Evolutionary conservation across 768 basidiomycete genomes (phyloP).

Genomic region (Gloeostereum incarnatum): DNA sequence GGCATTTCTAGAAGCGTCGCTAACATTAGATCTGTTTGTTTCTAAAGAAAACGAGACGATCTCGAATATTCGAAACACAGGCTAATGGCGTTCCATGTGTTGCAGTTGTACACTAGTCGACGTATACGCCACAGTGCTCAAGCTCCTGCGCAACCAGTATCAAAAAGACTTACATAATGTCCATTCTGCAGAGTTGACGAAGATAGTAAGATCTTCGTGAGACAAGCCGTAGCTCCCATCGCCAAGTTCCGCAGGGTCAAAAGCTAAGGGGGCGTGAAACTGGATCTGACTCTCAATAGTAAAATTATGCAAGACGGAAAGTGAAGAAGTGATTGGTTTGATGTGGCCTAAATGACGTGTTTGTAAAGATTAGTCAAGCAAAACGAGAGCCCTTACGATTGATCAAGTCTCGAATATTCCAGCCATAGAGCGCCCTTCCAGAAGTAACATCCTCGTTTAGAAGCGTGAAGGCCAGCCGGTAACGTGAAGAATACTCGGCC

Average conservation of each 20-base stretch:
- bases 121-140: no score
- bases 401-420: conserved; percentile 67
- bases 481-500: conserved; percentile 72
- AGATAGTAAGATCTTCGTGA: conserved; percentile 81
- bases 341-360: conserved; percentile 47
- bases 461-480: conserved; percentile 86
- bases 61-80: no score
- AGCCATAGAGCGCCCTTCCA: conserved; percentile 48
- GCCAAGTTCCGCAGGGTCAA: conserved; percentile 44
- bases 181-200: conserved; percentile 97
- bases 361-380: background rate
- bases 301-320: conserved; percentile 75
- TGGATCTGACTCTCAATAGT: conserved; percentile 93
- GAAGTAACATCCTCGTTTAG: conserved; percentile 82
- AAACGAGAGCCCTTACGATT: conserved; percentile 36
- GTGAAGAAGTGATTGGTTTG: conserved; percentile 47
- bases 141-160: no score
- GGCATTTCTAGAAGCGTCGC: no score
- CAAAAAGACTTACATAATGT: conserved; percentile 57
- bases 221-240: conserved; percentile 46
- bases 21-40: no score
- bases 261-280: conserved; percentile 83
- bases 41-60: no score
- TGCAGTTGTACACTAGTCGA: no score
- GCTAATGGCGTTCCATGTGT: no score